Evolutionary conservation across 2,329 filamentous ascomycete genomes (phyloP).

Genomic region (Trichoderma aggressivum): DNA sequence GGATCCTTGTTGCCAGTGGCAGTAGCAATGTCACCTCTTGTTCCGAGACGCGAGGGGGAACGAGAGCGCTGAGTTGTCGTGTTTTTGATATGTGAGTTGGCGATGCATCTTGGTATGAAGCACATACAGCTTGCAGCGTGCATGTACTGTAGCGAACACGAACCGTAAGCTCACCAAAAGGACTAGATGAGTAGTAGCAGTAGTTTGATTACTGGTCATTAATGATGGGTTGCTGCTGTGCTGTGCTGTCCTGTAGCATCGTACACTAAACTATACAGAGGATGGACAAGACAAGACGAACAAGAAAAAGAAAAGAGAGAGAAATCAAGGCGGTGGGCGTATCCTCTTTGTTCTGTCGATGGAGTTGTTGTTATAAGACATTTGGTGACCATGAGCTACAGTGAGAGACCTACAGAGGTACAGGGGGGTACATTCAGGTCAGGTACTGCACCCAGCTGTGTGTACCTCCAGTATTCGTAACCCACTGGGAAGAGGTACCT

Average conservation of each 20-base stretch:
- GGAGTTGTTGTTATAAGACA: background rate
- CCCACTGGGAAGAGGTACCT: background rate
- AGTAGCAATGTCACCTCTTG: background rate
- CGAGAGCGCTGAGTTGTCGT: no score
- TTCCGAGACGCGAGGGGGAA: background rate
- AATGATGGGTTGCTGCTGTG: background rate
- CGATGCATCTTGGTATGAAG: background rate
- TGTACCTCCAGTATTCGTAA: background rate
- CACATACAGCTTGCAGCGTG: background rate
- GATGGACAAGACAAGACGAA: background rate
- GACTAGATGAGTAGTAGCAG: no score
- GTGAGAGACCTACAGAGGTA: no score
- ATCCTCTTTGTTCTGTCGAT: background rate
- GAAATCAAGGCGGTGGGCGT: background rate
- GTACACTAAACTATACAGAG: background rate
- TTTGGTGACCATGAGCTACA: background rate
- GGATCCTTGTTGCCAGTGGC: background rate
- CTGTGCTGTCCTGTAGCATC: background rate
- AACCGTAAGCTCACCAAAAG: background rate
- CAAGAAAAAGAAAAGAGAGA: background rate
- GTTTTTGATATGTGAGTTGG: background rate
- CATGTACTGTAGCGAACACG: background rate
- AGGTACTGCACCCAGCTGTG: background rate
- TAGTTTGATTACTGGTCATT: background rate
- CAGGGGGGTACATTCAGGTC: background rate